These are phyloP conservation scores for Beauveria australis DNA, from an alignment of 2,329 filamentous ascomycete genomes.

Conservation along the genomic window DNA sequence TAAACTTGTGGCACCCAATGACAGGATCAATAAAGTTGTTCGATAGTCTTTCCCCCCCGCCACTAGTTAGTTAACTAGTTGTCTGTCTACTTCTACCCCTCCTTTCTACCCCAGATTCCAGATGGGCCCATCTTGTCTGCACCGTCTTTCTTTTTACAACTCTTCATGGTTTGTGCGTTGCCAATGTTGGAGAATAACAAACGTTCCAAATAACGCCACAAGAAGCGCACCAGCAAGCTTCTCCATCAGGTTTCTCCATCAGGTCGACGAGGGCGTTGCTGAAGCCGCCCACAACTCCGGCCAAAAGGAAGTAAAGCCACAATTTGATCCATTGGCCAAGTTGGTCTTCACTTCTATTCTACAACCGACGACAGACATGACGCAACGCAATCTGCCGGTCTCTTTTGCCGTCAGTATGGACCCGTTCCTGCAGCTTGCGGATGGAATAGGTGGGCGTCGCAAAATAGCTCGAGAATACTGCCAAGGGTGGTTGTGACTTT, in stretches of 20 bases:
- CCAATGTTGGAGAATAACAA: not conserved
- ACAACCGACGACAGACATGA: not conserved
- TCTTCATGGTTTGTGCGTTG: not conserved
- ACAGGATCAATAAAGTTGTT: constrained; percentile 4
- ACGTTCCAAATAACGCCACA: not conserved
- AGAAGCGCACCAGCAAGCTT: not conserved
- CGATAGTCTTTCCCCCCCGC: not conserved
- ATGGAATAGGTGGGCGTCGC: not conserved
- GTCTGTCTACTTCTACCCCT: too few species aligned
- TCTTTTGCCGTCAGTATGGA: not conserved
- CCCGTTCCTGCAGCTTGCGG: not conserved
- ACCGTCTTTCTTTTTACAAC: not conserved
- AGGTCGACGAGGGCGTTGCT: too few species aligned
- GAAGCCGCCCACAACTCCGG: not conserved
- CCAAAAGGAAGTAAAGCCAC: constrained; percentile 5
- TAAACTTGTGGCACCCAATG: constrained; percentile 1
- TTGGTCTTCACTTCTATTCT: not conserved
- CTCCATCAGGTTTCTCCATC: too few species aligned
- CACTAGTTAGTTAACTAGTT: not conserved
- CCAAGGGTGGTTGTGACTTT: not conserved
- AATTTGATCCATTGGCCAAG: too few species aligned
- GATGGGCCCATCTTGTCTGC: too few species aligned
- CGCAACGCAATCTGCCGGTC: not conserved
- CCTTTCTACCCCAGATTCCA: not conserved
- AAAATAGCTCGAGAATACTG: not conserved